phyloP scores from a whole-genome alignment of 1,139 yeast genomes.

The Yamadazyma oceani region DNA sequence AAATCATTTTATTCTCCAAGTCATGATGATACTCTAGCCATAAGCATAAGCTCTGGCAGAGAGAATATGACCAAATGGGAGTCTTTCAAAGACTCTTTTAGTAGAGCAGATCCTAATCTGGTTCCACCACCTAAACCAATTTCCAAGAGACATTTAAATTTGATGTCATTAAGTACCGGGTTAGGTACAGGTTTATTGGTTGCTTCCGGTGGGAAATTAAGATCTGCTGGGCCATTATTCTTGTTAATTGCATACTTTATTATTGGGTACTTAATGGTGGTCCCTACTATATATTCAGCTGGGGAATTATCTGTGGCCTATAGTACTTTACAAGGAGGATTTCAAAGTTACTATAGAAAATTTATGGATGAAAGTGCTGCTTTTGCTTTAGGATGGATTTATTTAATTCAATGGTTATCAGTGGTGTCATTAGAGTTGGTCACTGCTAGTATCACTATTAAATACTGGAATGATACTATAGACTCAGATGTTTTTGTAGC shows the following conservation, averaged over 20 bases:
- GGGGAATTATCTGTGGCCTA: slow-evolving; percentile 38
- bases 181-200: slow-evolving; percentile 41
- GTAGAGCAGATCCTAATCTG: slow-evolving; percentile 18
- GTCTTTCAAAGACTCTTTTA: slow-evolving; percentile 17
- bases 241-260: slow-evolving; percentile 34
- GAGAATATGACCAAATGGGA: slow-evolving; percentile 12
- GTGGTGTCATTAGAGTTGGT: slow-evolving; percentile 39
- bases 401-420: slow-evolving; percentile 35
- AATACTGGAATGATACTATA: slow-evolving; percentile 29
- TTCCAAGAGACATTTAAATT: slow-evolving; percentile 28
- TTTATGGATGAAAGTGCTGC: slow-evolving; percentile 37
- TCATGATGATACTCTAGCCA: slow-evolving; percentile 12
- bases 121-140: slow-evolving; percentile 18
- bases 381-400: slow-evolving; percentile 40
- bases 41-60: slow-evolving; percentile 5
- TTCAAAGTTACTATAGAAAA: slow-evolving; percentile 33
- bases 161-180: slow-evolving; percentile 36
- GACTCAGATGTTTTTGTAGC: slow-evolving; percentile 42
- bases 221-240: slow-evolving; percentile 36
- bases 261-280: slow-evolving; percentile 35
- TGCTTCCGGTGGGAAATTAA: slow-evolving; percentile 34
- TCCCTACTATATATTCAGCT: slow-evolving; percentile 36
- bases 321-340: slow-evolving; percentile 33
- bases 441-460: slow-evolving; percentile 36
- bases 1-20: slow-evolving; percentile 6